Conservation (phyloP, 1,139 yeast genomes). For the Spencermartinsiella ligniputridi region DNA sequence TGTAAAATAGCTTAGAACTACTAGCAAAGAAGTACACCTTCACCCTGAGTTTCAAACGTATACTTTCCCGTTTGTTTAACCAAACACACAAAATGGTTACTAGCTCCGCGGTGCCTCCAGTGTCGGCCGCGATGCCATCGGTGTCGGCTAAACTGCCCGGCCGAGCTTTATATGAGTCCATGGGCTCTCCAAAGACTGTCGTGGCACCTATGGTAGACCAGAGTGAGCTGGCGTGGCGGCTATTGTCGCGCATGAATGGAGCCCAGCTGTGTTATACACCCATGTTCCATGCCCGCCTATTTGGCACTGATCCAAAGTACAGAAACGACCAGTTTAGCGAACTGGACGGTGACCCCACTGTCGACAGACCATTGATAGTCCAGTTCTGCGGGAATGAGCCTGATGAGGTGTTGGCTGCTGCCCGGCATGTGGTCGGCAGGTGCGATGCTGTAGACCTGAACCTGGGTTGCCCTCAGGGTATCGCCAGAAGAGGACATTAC, state of each 20-base stretch:
- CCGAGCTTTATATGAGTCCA: slow-evolving; percentile 59
- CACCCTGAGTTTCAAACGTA: too few species aligned
- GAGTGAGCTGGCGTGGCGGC: slow-evolving; percentile 93
- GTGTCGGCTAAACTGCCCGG: slow-evolving; percentile 44
- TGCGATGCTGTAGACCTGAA: slow-evolving; percentile 97
- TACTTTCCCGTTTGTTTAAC: background rate
- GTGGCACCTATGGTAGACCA: slow-evolving; percentile 99
- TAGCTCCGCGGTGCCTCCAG: slow-evolving; percentile 1
- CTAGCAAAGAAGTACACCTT: too few species aligned
- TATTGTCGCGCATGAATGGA: slow-evolving; percentile 80
- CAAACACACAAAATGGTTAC: background rate
- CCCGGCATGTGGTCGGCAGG: slow-evolving; percentile 73
- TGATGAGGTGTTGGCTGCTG: slow-evolving; percentile 91
- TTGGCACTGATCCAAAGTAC: slow-evolving; percentile 80
- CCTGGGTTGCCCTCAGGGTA: slow-evolving; percentile 97
- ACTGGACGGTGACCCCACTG: slow-evolving; percentile 65
- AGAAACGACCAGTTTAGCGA: slow-evolving; percentile 71
- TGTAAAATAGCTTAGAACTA: too few species aligned
- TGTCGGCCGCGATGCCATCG: background rate
- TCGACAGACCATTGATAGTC: slow-evolving; percentile 86
- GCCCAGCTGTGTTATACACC: slow-evolving; percentile 95
- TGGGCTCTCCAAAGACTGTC: slow-evolving; percentile 75
- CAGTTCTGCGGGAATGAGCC: slow-evolving; percentile 98
- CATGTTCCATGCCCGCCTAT: slow-evolving; percentile 89
- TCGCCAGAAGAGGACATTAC: slow-evolving; percentile 89